These are phyloP conservation scores for Endothia cerciana DNA, from an alignment of 2,329 filamentous ascomycete species.

Conservation along the genomic window DNA sequence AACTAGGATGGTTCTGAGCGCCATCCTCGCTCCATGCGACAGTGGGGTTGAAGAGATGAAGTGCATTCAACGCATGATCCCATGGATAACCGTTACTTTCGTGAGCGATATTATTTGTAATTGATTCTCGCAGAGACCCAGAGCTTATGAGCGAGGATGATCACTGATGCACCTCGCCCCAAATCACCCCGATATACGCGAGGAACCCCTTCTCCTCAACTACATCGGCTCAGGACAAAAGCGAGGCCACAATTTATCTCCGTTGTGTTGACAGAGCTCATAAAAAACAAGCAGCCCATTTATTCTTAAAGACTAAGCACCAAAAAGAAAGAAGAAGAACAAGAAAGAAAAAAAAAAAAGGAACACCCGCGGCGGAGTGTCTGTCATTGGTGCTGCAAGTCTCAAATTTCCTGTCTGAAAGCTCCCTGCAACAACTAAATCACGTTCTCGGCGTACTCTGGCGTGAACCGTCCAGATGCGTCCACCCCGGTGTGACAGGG, in stretches of 20 bases:
- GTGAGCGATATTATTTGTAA: not conserved
- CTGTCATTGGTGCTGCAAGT: too few relatives aligned
- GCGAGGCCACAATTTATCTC: not conserved
- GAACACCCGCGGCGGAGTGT: too few relatives aligned
- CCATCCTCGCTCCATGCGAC: not conserved
- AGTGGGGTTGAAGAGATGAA: too few relatives aligned
- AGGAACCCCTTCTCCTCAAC: not conserved
- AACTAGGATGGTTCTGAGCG: not conserved
- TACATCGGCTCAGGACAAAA: not conserved
- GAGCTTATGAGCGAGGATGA: not conserved
- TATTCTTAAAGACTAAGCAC: not conserved
- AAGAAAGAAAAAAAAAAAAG: too few relatives aligned
- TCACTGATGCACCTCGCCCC: not conserved
- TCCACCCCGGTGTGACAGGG: too few relatives aligned
- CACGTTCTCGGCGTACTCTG: too few relatives aligned
- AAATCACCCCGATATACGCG: not conserved
- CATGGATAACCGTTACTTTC: not conserved
- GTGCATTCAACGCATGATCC: not conserved
- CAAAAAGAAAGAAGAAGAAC: not conserved
- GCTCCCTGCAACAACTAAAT: too few relatives aligned
- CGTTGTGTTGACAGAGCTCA: too few relatives aligned
- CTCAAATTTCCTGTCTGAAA: too few relatives aligned
- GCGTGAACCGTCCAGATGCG: too few relatives aligned
- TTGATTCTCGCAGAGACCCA: not conserved
- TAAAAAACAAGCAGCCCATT: too few relatives aligned